Conservation (phyloP, 495 filamentous ascomycete species). For the Bryoglossum gracile region DNA sequence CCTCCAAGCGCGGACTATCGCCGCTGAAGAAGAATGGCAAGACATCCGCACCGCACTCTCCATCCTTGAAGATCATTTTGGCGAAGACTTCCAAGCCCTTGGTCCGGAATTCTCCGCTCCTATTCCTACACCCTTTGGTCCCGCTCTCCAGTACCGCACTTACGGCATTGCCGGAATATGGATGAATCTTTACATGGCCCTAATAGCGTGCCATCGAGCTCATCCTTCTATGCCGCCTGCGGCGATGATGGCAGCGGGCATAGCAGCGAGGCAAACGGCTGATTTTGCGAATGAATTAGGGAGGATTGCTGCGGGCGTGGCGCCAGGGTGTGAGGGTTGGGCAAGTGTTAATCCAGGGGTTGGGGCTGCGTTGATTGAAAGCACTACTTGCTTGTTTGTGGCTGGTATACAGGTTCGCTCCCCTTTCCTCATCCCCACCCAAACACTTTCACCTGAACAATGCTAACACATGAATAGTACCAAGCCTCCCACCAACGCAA, state of each 20-base stretch:
- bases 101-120: conserved; percentile 55
- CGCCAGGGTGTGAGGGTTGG: conserved; percentile 52
- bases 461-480: conserved; percentile 44
- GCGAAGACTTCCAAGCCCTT: conserved; percentile 72
- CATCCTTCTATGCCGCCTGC: conserved; percentile 88
- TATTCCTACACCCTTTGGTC: conserved; percentile 72
- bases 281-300: conserved; percentile 67
- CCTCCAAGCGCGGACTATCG: conserved; percentile 53
- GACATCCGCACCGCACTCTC: conserved; percentile 64
- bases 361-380: conserved; percentile 74
- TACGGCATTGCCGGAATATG: conserved; percentile 80
- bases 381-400: conserved; percentile 74
- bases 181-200: conserved; percentile 73
- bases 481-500: conserved; percentile 60
- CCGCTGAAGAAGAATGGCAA: conserved; percentile 76
- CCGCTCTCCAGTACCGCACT: conserved; percentile 73
- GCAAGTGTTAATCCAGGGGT: conserved; percentile 67
- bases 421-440: no score
- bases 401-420: conserved; percentile 59
- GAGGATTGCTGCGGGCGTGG: conserved; percentile 71
- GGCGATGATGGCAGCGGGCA: conserved; percentile 57
- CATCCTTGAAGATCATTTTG: conserved; percentile 55
- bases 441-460: no score
- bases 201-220: conserved; percentile 67
- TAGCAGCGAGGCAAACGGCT: conserved; percentile 53